A percentile compares a stretch with the other conserved stretches of the same genome.
phyloP scores from a whole-genome alignment of 768 basidiomycete species.

The Rhodotorula toruloides region DNA sequence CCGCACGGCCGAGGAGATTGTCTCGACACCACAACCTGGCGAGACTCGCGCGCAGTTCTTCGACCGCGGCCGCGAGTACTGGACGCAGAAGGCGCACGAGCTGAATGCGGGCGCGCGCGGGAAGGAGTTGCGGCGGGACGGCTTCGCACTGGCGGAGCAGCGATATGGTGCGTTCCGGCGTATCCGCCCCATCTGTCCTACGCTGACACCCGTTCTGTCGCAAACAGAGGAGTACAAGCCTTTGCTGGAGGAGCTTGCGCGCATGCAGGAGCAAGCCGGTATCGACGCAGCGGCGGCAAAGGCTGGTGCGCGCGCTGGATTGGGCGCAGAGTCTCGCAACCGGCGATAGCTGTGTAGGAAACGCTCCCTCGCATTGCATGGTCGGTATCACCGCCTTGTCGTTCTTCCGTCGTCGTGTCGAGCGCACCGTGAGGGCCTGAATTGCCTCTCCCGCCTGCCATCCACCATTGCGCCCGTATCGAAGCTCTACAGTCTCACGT shows the following conservation, averaged over 20 bases:
- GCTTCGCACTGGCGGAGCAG: conserved; percentile 68
- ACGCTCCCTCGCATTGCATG: not conserved
- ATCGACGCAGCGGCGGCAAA: conserved; percentile 54
- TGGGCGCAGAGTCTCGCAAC: conserved; percentile 34
- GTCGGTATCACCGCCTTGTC: too few species aligned
- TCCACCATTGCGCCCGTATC: too few species aligned
- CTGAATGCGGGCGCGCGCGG: conserved; percentile 58
- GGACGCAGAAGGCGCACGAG: conserved; percentile 66
- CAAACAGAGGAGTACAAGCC: conserved; percentile 70
- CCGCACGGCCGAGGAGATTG: conserved; percentile 62
- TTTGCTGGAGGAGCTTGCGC: conserved; percentile 71
- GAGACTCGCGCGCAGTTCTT: conserved; percentile 81
- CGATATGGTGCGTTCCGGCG: conserved; percentile 60
- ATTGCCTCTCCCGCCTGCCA: too few species aligned
- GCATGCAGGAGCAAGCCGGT: conserved; percentile 74
- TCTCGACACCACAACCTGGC: conserved; percentile 75
- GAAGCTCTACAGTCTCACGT: too few species aligned
- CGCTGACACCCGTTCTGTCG: not conserved
- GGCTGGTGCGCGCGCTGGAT: conserved; percentile 26
- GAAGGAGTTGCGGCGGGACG: conserved; percentile 70
- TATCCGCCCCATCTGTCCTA: not conserved
- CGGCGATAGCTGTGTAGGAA: conserved; percentile 14
- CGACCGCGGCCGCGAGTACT: conserved; percentile 71
- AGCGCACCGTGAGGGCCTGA: too few species aligned
- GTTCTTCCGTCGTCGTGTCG: too few species aligned